Evolutionary conservation across 345 rosid genomes (phyloP).

Genomic region (Eucalyptus pumila): DNA sequence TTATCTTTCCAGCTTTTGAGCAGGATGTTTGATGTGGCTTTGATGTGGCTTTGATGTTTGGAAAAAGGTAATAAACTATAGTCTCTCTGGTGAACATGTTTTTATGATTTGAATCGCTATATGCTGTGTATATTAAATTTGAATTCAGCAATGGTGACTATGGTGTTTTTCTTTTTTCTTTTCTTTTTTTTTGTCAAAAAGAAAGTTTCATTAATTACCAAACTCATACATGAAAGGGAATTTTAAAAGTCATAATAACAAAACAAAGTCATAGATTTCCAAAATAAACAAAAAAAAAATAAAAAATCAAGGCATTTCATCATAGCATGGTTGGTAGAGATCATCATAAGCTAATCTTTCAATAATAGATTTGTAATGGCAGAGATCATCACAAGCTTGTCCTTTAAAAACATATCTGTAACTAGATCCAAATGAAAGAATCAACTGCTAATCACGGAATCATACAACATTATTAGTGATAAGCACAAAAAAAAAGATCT

Average conservation of each 20-base stretch:
- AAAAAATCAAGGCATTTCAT: too few species aligned
- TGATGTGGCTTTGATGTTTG: neutral
- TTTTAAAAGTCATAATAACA: too few species aligned
- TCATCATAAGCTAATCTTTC: too few species aligned
- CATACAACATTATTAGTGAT: too few species aligned
- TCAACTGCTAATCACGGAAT: rapidly evolving
- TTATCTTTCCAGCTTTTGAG: neutral
- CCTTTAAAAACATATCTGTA: rapidly evolving
- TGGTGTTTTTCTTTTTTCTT: neutral
- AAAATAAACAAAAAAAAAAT: too few species aligned
- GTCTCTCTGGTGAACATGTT: neutral
- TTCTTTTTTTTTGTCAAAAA: too few species aligned
- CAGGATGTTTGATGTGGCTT: neutral
- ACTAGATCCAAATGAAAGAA: rapidly evolving
- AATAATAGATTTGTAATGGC: too few species aligned
- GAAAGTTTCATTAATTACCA: too few species aligned
- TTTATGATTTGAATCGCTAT: neutral
- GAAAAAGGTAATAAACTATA: neutral
- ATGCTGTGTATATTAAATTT: neutral
- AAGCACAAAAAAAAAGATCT: too few species aligned
- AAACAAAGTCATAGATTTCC: too few species aligned
- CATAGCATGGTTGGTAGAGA: rapidly evolving
- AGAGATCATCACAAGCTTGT: too few species aligned
- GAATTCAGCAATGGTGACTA: neutral
- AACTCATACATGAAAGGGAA: too few species aligned